phyloP scores from a whole-genome alignment of 768 basidiomycete genomes.

The Mycena filopes region DNA sequence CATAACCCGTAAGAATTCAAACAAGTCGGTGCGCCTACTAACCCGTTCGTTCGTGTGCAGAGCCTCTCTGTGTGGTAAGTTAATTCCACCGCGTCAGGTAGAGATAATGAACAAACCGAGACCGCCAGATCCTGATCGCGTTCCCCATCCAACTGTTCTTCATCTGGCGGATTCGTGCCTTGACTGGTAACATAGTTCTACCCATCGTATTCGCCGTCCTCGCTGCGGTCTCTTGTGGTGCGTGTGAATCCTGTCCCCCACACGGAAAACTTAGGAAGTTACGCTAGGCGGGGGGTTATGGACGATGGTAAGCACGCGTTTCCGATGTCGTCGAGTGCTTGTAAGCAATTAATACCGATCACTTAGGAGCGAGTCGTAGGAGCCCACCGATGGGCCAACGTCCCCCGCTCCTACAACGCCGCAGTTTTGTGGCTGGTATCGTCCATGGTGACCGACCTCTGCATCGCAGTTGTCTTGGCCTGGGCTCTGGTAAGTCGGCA shows the following conservation, averaged over 20 bases:
- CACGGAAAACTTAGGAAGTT: no score
- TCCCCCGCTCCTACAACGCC: background rate
- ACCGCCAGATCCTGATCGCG: constrained; percentile 27
- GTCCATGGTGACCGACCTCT: constrained; percentile 12
- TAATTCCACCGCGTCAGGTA: no score
- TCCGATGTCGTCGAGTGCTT: no score
- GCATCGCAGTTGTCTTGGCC: constrained; percentile 10
- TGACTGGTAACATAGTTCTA: constrained; percentile 15
- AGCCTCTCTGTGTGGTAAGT: constrained; percentile 7
- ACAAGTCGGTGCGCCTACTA: background rate
- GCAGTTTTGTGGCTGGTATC: constrained; percentile 16
- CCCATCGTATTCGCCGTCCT: constrained; percentile 20
- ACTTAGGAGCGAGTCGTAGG: background rate
- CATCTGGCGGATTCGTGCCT: constrained; percentile 28
- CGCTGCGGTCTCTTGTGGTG: background rate
- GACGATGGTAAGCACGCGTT: background rate
- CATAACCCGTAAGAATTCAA: constrained; percentile 2
- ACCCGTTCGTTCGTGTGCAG: background rate
- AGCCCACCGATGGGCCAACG: background rate
- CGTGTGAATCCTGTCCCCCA: no score
- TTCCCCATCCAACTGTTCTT: constrained; percentile 34
- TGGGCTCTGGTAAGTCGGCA: constrained; percentile 2
- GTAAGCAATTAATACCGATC: no score
- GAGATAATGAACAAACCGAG: background rate
- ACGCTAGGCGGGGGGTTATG: constrained; percentile 7